A percentile compares a stretch with the other conserved stretches of the same genome.
Evolutionary conservation across 176 grass and related monocot species (phyloP).

Genomic region (Oryza punctata): DNA sequence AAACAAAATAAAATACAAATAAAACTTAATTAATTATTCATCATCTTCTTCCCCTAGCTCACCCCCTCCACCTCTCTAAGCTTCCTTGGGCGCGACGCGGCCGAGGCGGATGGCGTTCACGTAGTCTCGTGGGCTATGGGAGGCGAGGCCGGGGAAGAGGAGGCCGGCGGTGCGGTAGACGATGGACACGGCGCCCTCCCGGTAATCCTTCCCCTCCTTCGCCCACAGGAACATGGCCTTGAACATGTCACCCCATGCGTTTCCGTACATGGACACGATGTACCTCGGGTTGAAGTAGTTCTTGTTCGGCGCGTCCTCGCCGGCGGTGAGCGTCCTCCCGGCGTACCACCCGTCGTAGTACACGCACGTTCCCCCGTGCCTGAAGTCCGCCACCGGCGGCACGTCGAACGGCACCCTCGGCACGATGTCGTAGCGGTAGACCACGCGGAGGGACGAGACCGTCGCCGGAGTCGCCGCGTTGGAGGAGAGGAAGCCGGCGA

Average conservation of each 20-base stretch:
- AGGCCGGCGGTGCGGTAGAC: conserved; percentile 51
- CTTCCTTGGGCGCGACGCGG: conserved; percentile 10
- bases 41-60: not conserved
- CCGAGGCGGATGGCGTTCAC: conserved; percentile 64
- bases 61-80: not conserved
- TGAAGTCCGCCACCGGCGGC: conserved; percentile 36
- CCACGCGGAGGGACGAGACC: conserved; percentile 39
- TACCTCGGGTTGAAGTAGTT: conserved; percentile 69
- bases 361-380: conserved; percentile 55
- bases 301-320: conserved; percentile 60
- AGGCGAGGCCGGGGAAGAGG: conserved; percentile 56
- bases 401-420: conserved; percentile 68
- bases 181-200: conserved; percentile 54
- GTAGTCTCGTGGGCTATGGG: conserved; percentile 74
- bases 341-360: conserved; percentile 78
- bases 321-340: conserved; percentile 39
- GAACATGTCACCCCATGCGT: conserved; percentile 56
- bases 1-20: not conserved
- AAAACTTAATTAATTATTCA: not conserved
- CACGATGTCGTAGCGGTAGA: conserved; percentile 86
- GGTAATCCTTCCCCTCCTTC: conserved; percentile 54
- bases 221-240: conserved; percentile 50
- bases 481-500: conserved; percentile 33
- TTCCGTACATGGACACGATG: conserved; percentile 48
- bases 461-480: not conserved